These are phyloP conservation scores for Neurospora pannonica DNA, from an alignment of 495 filamentous ascomycete genomes.

Conservation along the genomic window DNA sequence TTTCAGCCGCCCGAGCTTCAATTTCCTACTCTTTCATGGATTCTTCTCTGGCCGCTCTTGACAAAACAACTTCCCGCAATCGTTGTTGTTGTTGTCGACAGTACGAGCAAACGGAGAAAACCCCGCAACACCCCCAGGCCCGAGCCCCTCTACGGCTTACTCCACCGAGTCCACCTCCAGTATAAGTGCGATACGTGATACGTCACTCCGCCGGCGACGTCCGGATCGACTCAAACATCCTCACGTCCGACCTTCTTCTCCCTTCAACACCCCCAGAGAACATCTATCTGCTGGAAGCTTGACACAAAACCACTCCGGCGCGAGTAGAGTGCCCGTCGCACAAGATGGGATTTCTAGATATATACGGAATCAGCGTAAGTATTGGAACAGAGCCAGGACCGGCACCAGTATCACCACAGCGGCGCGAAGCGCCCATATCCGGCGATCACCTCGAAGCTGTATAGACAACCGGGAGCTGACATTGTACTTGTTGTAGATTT, in stretches of 20 bases:
- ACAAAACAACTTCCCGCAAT: not conserved
- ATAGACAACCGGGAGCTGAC: not conserved
- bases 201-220: not conserved
- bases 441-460: not conserved
- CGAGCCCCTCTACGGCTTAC: not conserved
- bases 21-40: not conserved
- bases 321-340: not conserved
- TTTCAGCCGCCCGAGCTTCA: not conserved
- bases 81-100: not conserved
- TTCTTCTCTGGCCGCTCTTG: not conserved
- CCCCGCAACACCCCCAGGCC: not conserved
- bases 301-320: not conserved
- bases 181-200: not conserved
- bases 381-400: not conserved
- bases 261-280: not conserved
- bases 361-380: not conserved
- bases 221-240: not conserved
- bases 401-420: not conserved
- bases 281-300: not conserved
- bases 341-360: not conserved
- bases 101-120: not conserved
- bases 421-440: not conserved
- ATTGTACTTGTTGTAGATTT: conserved; percentile 40
- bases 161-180: not conserved
- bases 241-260: not conserved